These are phyloP conservation scores for Iberis pinnata DNA, from an alignment of 345 rosid genomes.

Conservation along the genomic window DNA sequence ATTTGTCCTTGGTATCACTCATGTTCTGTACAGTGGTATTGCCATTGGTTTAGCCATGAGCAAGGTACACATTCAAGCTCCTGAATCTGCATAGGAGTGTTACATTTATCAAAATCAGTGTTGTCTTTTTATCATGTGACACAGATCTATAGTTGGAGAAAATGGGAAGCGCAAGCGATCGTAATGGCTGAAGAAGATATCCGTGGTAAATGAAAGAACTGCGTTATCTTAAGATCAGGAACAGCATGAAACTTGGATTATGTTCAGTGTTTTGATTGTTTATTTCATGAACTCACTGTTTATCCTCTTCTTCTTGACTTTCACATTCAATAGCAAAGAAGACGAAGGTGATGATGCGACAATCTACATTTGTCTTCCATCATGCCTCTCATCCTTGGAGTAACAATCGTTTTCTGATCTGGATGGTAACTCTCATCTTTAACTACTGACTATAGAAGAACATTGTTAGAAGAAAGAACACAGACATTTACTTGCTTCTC, in stretches of 20 bases:
- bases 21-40: constrained; percentile 78
- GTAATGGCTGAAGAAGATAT: constrained; percentile 42
- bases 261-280: not conserved
- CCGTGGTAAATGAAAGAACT: constrained; percentile 41
- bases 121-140: constrained; percentile 13
- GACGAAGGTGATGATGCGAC: constrained; percentile 62
- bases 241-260: not conserved
- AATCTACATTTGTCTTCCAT: constrained; percentile 78
- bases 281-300: not conserved
- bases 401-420: constrained; percentile 71
- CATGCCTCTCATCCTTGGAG: constrained; percentile 97
- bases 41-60: constrained; percentile 90
- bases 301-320: constrained; percentile 5
- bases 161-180: constrained; percentile 70
- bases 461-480: not conserved
- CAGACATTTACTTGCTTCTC: too few species aligned
- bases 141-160: constrained; percentile 92
- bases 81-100: constrained; percentile 11
- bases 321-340: constrained; percentile 50
- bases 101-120: constrained; percentile 12
- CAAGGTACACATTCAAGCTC: constrained; percentile 48
- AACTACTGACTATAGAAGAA: not conserved
- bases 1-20: constrained; percentile 85
- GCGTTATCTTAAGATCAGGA: not conserved
- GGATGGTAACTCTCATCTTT: constrained; percentile 82